These are phyloP conservation scores for Hevea brasiliensis DNA, from an alignment of 345 rosid genomes.

Conservation along the genomic window DNA sequence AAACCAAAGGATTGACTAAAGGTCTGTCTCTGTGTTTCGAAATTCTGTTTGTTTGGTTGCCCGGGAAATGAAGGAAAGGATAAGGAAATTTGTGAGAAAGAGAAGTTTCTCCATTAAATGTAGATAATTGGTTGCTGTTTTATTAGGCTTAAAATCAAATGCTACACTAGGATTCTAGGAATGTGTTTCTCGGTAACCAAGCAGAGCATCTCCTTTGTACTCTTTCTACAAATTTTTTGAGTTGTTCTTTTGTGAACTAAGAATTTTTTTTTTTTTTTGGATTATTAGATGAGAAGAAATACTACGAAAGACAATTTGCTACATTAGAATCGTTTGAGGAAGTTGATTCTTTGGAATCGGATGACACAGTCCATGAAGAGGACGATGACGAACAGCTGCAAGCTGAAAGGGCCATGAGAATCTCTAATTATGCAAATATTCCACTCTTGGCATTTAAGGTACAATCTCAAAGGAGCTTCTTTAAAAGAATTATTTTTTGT, in stretches of 20 bases:
- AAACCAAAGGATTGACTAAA: constrained; percentile 42
- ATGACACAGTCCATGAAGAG: constrained; percentile 31
- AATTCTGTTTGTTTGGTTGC: constrained; percentile 28
- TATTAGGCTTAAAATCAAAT: too few relatives aligned
- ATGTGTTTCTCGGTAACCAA: background rate
- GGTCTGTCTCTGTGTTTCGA: constrained; percentile 35
- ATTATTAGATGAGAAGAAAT: constrained; percentile 59
- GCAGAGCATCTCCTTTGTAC: background rate
- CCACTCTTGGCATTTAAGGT: constrained; percentile 74
- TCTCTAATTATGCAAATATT: constrained; percentile 78
- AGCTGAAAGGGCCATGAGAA: constrained; percentile 72
- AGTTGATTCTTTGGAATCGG: constrained; percentile 51
- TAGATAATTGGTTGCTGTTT: background rate
- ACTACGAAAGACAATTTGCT: constrained; percentile 67
- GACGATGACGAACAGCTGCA: constrained; percentile 39
- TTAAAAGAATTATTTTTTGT: too few relatives aligned
- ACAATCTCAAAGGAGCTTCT: too few relatives aligned
- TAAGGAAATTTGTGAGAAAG: background rate
- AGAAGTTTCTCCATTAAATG: too few relatives aligned
- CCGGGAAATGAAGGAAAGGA: constrained; percentile 2
- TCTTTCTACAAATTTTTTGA: background rate
- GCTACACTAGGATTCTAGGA: too few relatives aligned
- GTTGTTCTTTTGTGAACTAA: too few relatives aligned
- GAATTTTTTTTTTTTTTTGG: background rate
- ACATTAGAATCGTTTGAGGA: constrained; percentile 79